A percentile compares a stretch with the other conserved stretches of the same genome.
These are phyloP conservation scores for Salinomyces thailandicus DNA, from an alignment of 2,329 filamentous ascomycete species.

Conservation along the genomic window DNA sequence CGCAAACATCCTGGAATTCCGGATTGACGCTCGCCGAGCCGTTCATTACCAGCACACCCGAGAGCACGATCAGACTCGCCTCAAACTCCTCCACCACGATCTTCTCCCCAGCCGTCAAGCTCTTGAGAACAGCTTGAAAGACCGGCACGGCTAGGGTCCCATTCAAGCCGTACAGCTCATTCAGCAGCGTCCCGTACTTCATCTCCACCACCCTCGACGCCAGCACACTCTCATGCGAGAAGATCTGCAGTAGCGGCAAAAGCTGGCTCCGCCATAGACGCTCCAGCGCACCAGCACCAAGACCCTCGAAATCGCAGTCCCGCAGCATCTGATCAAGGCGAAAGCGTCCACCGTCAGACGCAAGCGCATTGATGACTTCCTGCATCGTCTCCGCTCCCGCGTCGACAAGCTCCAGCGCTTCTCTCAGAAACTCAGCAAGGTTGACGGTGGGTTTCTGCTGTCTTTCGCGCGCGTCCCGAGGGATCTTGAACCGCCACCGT, in stretches of 20 bases:
- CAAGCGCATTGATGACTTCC: conserved; percentile 14
- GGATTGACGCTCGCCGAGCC: background rate
- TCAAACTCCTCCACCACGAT: background rate
- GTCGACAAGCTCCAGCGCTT: conserved; percentile 13
- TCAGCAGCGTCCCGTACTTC: conserved; percentile 34
- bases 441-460: background rate
- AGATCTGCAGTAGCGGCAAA: conserved; percentile 32
- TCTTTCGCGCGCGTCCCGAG: conserved; percentile 1
- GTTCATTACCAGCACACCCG: background rate
- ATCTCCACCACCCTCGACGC: conserved; percentile 33
- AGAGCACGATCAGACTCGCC: background rate
- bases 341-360: conserved; percentile 13
- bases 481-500: conserved; percentile 11
- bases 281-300: conserved; percentile 5
- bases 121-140: conserved; percentile 20
- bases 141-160: conserved; percentile 29
- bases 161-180: conserved; percentile 33
- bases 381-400: conserved; percentile 12
- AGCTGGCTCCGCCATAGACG: conserved; percentile 19
- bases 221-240: conserved; percentile 33
- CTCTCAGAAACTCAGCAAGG: conserved; percentile 11
- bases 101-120: background rate
- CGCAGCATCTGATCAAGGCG: conserved; percentile 11
- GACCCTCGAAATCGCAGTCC: conserved; percentile 2
- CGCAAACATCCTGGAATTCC: background rate